Base-by-base conservation (phyloP, 108 stramenopile species). In the Nannochloropsis gaditana region DNA sequence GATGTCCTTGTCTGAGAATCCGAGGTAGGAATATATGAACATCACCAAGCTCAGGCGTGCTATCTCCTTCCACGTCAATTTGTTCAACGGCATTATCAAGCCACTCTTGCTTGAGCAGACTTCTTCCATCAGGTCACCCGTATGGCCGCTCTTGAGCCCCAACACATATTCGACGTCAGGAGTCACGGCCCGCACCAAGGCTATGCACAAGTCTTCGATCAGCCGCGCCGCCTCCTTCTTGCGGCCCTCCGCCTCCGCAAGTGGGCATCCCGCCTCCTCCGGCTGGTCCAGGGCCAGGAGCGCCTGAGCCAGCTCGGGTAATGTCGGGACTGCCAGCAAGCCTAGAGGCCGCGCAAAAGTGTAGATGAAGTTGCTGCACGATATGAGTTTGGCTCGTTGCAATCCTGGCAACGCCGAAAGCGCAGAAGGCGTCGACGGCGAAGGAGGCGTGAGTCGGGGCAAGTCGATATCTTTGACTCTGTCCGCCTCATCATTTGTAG, bases 71-170 rank as follows among this genome's bases (percentile, higher is more conserved):
- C 59, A 73, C 19, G 59, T 73, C 59, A 73, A n/a, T 2, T 73
- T 73, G 59, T 73, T 73, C 59, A 73, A n/a, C 19, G 59, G 59
- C 59, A 73, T 15, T 3, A 73, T n/a, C 15, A 73, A n/a, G 19
- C 59, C 59, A 73, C 59, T 73, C 59, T 73, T 73, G 59, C n/a
- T n/a, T n/a, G 59, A 73, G 59, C 59, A 73, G 19, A 73, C 59
- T n/a, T 73, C 59, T 73, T 73, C 59, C 59, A 73, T 73, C 59
- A 73, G 15, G 15, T 73, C 59, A 6, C 59, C 59, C 59, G 59
- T 73, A 6, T n/a, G 15, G 59, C 59, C 59, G n/a, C 5, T 73
- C 8, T 73, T 73, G 19, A 73, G 59, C n/a, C 59, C 59, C 59
- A 73, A n/a, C 59, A 73, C 59, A n/a, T 73, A 73, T n/a, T 73